Conservation (phyloP, 164 flowering plant species). For the Kalanchoe fedtschenkoi region DNA sequence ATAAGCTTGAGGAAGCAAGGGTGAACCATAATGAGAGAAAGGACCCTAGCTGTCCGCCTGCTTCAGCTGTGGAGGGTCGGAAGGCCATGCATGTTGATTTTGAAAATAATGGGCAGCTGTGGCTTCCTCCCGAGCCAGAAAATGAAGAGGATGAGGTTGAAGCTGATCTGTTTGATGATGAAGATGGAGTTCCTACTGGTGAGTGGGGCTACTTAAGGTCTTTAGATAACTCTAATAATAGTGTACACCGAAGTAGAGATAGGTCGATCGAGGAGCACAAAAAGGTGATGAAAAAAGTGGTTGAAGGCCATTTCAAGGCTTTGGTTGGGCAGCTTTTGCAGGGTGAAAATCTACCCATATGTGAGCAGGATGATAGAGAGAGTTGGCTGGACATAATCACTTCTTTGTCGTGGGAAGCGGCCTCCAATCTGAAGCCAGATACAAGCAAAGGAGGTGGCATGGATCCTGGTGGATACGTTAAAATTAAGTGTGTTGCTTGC, state of each 20-base stretch:
- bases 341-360: conserved; percentile 67
- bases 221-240: conserved; percentile 75
- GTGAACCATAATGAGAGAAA: conserved; percentile 30
- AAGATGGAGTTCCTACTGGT: conserved; percentile 54
- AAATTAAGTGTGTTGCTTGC: conserved; percentile 87
- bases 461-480: conserved; percentile 99
- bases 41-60: conserved; percentile 29
- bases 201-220: conserved; percentile 69
- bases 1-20: conserved; percentile 20
- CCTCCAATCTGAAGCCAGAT: conserved; percentile 85
- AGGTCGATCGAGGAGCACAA: conserved; percentile 74
- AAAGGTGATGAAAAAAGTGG: conserved; percentile 76
- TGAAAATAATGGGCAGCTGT: conserved; percentile 81
- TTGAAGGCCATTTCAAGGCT: conserved; percentile 97
- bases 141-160: conserved; percentile 89
- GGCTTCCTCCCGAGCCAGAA: conserved; percentile 99
- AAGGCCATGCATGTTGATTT: conserved; percentile 76
- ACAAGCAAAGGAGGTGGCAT: conserved; percentile 90
- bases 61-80: conserved; percentile 32
- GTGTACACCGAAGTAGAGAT: conserved; percentile 57
- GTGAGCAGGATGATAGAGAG: conserved; percentile 47
- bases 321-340: conserved; percentile 83
- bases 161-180: conserved; percentile 56
- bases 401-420: conserved; percentile 95
- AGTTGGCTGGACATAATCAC: conserved; percentile 92